Evolutionary conservation across 768 basidiomycete genomes (phyloP).

Genomic region (Phlegmacium glaucopus): DNA sequence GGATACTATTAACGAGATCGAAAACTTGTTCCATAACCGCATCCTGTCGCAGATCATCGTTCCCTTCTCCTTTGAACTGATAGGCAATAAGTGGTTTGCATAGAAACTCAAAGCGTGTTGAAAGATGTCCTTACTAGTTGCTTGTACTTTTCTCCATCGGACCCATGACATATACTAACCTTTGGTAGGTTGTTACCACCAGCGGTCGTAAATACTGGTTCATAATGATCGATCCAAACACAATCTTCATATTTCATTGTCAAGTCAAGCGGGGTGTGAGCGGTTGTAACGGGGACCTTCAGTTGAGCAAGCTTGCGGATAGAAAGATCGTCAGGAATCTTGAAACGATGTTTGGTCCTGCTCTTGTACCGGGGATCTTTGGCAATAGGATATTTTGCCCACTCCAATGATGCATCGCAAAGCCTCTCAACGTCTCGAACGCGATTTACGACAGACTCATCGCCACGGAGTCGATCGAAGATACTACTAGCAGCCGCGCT

Average conservation of each 20-base stretch:
- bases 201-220: slow-evolving; percentile 51
- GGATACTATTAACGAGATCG: slow-evolving; percentile 77
- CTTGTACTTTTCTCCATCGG: slow-evolving; percentile 60
- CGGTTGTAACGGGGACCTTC: slow-evolving; percentile 83
- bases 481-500: slow-evolving; percentile 62
- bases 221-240: slow-evolving; percentile 67
- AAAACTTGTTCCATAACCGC: slow-evolving; percentile 99
- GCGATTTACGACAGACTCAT: slow-evolving; percentile 33
- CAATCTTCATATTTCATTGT: slow-evolving; percentile 66
- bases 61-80: slow-evolving; percentile 89
- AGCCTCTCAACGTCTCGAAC: slow-evolving; percentile 54
- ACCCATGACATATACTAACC: slow-evolving; percentile 66
- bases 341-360: slow-evolving; percentile 18
- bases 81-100: neutral
- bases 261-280: slow-evolving; percentile 62
- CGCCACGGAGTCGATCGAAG: slow-evolving; percentile 47
- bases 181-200: slow-evolving; percentile 87
- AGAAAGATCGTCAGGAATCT: slow-evolving; percentile 42
- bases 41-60: slow-evolving; percentile 94
- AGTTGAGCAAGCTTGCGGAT: slow-evolving; percentile 52
- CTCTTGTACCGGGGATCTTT: slow-evolving; percentile 18
- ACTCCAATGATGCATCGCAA: slow-evolving; percentile 65
- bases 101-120: neutral
- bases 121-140: slow-evolving; percentile 62
- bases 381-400: slow-evolving; percentile 63